Conservation (phyloP, 129 eudicot species). For the Ambrosia artemisiifolia region DNA sequence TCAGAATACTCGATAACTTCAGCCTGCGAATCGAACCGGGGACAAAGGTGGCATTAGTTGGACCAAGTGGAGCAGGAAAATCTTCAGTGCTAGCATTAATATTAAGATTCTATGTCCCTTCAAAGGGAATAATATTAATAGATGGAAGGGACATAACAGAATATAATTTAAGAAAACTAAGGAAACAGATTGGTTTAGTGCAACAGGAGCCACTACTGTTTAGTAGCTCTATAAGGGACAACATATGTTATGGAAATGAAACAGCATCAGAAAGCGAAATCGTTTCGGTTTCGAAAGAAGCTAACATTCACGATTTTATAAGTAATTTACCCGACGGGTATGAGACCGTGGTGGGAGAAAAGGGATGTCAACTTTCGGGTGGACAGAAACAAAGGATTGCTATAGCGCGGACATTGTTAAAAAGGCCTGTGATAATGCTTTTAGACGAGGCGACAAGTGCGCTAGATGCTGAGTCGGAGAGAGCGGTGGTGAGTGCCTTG, state of each 20-base stretch:
- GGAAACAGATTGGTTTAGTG: slow-evolving; percentile 65
- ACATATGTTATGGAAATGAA: slow-evolving; percentile 69
- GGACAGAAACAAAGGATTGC: slow-evolving; percentile 89
- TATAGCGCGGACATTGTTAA: slow-evolving; percentile 60
- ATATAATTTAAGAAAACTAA: slow-evolving; percentile 58
- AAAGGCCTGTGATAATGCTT: slow-evolving; percentile 70
- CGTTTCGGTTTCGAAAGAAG: slow-evolving; percentile 56
- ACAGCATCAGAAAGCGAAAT: slow-evolving; percentile 61
- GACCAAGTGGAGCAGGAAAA: slow-evolving; percentile 87
- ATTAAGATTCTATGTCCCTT: slow-evolving; percentile 61
- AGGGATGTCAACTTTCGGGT: slow-evolving; percentile 88
- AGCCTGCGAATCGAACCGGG: slow-evolving; percentile 59
- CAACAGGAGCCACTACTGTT: slow-evolving; percentile 81
- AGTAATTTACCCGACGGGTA: slow-evolving; percentile 77
- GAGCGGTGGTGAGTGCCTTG: slow-evolving; percentile 58
- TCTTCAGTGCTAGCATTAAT: slow-evolving; percentile 69
- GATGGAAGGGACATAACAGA: slow-evolving; percentile 52
- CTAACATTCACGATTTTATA: slow-evolving; percentile 70
- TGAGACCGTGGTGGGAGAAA: slow-evolving; percentile 66
- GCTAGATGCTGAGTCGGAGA: slow-evolving; percentile 80
- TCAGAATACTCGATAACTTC: slow-evolving; percentile 52
- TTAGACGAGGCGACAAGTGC: slow-evolving; percentile 92
- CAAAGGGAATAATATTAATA: slow-evolving; percentile 42
- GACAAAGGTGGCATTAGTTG: slow-evolving; percentile 71
- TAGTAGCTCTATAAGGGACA: slow-evolving; percentile 68